Conservation (phyloP, 805 yeast species). For the Trichomonascus vanleenenianus region DNA sequence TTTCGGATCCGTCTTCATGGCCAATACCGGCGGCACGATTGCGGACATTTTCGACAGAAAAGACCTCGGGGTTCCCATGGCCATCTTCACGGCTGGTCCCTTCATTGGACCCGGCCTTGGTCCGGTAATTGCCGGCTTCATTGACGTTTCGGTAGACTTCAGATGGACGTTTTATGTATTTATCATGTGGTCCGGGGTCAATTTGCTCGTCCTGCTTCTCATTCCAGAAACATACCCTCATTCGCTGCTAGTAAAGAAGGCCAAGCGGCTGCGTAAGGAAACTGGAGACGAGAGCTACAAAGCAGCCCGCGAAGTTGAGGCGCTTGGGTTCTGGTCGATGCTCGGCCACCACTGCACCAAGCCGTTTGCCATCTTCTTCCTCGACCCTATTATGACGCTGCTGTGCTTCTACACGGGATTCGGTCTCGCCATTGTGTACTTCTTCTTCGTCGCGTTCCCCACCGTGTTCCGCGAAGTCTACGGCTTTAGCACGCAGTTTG, state of each 20-base stretch:
- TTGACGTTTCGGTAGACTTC: constrained; percentile 50
- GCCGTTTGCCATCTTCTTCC: constrained; percentile 29
- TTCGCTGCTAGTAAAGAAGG: constrained; percentile 60
- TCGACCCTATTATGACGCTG: constrained; percentile 53
- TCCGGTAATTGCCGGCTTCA: constrained; percentile 52
- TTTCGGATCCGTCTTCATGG: constrained; percentile 63
- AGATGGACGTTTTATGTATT: constrained; percentile 65
- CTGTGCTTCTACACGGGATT: constrained; percentile 52
- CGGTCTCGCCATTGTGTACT: constrained; percentile 47
- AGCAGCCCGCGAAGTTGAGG: constrained; percentile 35
- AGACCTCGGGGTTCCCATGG: constrained; percentile 65
- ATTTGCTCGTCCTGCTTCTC: constrained; percentile 37
- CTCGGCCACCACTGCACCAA: background rate
- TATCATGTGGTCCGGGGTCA: constrained; percentile 55
- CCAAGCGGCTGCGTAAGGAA: constrained; percentile 46
- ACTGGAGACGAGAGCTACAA: constrained; percentile 25
- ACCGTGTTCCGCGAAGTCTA: constrained; percentile 45
- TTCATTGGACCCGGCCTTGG: constrained; percentile 67
- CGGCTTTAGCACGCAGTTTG: constrained; percentile 39
- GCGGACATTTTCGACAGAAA: constrained; percentile 66
- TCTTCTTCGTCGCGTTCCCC: constrained; percentile 55
- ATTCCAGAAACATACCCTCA: constrained; percentile 77
- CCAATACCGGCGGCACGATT: constrained; percentile 80
- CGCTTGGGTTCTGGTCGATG: constrained; percentile 2
- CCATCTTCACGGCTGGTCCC: constrained; percentile 71